phyloP scores from a whole-genome alignment of 2,329 filamentous ascomycete genomes.

The Fusarium subtropicale region DNA sequence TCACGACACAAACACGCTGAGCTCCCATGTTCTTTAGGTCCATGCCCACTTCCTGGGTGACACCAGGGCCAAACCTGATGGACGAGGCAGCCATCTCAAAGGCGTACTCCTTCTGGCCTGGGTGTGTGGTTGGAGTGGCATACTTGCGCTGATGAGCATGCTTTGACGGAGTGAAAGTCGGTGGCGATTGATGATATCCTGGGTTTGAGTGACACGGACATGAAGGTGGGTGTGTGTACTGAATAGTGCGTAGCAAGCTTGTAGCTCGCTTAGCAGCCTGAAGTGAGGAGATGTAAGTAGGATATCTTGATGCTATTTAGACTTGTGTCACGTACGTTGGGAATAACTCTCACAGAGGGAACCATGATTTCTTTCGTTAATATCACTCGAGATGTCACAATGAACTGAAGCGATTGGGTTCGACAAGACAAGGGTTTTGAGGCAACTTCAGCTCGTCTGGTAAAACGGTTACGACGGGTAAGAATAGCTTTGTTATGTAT shows the following conservation, averaged over 20 bases:
- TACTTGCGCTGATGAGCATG: slow-evolving; percentile 60
- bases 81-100: slow-evolving; percentile 98
- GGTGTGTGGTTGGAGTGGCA: slow-evolving; percentile 75
- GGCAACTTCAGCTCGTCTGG: slow-evolving; percentile 9
- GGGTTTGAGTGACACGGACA: slow-evolving; percentile 96
- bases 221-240: slow-evolving; percentile 85
- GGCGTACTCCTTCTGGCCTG: slow-evolving; percentile 89
- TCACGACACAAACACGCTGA: slow-evolving; percentile 90
- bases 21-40: slow-evolving; percentile 92
- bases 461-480: slow-evolving; percentile 29
- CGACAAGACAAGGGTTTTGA: slow-evolving; percentile 8
- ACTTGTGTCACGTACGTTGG: slow-evolving; percentile 48
- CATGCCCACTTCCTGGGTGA: slow-evolving; percentile 97
- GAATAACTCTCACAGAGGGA: slow-evolving; percentile 49
- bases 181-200: slow-evolving; percentile 75
- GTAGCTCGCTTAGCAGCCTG: slow-evolving; percentile 73
- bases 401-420: not conserved
- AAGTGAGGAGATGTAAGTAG: slow-evolving; percentile 1
- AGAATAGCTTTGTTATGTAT: slow-evolving; percentile 20
- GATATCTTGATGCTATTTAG: not conserved
- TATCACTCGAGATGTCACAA: slow-evolving; percentile 14
- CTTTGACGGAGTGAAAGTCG: slow-evolving; percentile 65
- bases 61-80: slow-evolving; percentile 93
- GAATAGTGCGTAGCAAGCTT: slow-evolving; percentile 86
- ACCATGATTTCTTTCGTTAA: slow-evolving; percentile 42